Evolutionary conservation across 2,329 filamentous ascomycete genomes (phyloP), one percentile per base, ranked within the genome.

Genomic region (Aspergillus sp.): DNA sequence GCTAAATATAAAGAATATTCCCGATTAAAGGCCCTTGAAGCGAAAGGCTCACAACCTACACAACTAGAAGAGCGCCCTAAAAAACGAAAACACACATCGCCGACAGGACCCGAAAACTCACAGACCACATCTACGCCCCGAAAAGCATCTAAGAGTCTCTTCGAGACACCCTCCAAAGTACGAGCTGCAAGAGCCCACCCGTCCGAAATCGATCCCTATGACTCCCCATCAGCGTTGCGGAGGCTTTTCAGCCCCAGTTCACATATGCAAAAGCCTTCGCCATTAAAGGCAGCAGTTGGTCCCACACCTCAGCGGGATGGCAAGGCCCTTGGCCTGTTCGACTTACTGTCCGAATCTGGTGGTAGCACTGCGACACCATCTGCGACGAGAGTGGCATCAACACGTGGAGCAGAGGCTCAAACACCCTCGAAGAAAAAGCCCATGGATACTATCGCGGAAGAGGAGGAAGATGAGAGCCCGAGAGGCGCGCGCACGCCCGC

Each of bases 221-320:
- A 72, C 46, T 69, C 68, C 0, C 70, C 71, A 0, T 64, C 66
- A 0, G 59, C 57, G 1, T 50, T 70, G 6, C 64, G 66, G 12
- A 55, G 58, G 30, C 51, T 69, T 8, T 67, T 67, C 57, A 66
- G 62, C 42, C 61, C 68, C 6, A 59, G 52, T 27, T 54, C 61
- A 3, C 65, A 68, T 37, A 52, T 48, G 11, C 54, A 60, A 42
- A 47, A 42, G 10, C 19, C 19, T 19, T 57, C 62, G 7, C 65
- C 67, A 3, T 50, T 72, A 2, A 66, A 68, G 36, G 49, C 62
- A 7, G 64, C 61, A 26, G 70, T 75, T 39, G 72, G 71, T 4
- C 72, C 72, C 9, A 75, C 72, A 2, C 72, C 72, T 1, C 70
- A 74, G 45, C 67, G 72, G 32, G 70, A 75, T 54, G 72, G 72